A percentile compares a stretch with the other conserved stretches of the same genome.
These are phyloP conservation scores for Nitzschia inconspicua DNA, from an alignment of 108 stramenopile genomes.

Conservation along the genomic window DNA sequence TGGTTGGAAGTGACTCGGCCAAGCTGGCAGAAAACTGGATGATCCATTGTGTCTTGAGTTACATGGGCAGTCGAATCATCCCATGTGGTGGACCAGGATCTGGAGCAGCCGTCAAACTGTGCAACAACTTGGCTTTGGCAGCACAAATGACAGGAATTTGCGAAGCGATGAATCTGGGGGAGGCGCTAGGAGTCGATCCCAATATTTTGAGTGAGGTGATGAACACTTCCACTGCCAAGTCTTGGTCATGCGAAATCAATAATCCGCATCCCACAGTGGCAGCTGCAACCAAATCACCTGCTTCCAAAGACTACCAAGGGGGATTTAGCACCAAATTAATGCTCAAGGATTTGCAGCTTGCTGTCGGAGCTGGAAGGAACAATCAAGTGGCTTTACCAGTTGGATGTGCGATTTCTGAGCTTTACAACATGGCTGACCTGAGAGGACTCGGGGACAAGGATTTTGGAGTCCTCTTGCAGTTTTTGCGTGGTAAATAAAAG, in stretches of 20 bases:
- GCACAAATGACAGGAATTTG: conserved; percentile 91
- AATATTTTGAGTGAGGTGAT: conserved; percentile 77
- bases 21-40: conserved; percentile 37
- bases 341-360: conserved; percentile 88
- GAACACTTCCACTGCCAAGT: conserved; percentile 91
- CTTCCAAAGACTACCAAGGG: conserved; percentile 60
- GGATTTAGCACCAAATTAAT: conserved; percentile 80
- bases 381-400: conserved; percentile 62
- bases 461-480: conserved; percentile 72
- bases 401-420: conserved; percentile 48
- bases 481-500: conserved; percentile 35
- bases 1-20: conserved; percentile 72
- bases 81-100: conserved; percentile 81
- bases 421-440: conserved; percentile 49
- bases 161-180: conserved; percentile 94
- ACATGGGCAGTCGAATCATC: conserved; percentile 78
- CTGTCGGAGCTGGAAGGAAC: conserved; percentile 51
- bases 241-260: conserved; percentile 91
- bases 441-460: conserved; percentile 65
- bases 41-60: conserved; percentile 50
- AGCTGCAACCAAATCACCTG: conserved; percentile 42
- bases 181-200: conserved; percentile 86
- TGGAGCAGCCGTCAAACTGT: conserved; percentile 85
- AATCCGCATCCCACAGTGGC: conserved; percentile 88
- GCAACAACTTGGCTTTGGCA: conserved; percentile 92